Evolutionary conservation across 1,284 basidiomycete genomes (phyloP).

Genomic region (Exobasidium cylindrosporum): DNA sequence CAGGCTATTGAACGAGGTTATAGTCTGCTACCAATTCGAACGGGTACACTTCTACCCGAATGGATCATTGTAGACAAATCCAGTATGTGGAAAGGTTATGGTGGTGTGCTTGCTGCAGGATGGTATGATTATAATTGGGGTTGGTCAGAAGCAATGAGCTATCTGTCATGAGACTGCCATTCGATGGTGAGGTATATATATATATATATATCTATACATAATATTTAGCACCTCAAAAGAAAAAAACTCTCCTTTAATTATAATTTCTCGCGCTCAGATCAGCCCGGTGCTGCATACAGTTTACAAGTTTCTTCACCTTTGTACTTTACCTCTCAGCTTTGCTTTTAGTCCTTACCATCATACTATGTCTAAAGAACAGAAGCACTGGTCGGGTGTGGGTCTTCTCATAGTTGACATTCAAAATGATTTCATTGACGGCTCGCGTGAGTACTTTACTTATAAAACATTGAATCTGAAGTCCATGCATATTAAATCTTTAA

Average conservation of each 20-base stretch:
- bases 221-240: too few relatives aligned
- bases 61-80: not conserved
- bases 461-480: too few relatives aligned
- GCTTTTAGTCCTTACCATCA: not conserved
- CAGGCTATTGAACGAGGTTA: not conserved
- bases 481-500: too few relatives aligned
- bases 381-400: constrained; percentile 2
- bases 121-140: not conserved
- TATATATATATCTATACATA: too few relatives aligned
- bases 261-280: not conserved
- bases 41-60: not conserved
- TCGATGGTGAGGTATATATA: too few relatives aligned
- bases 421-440: constrained; percentile 14
- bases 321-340: not conserved
- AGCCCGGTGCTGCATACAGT: not conserved
- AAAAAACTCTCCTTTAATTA: too few relatives aligned
- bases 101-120: not conserved
- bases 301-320: not conserved
- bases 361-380: not conserved
- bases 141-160: not conserved
- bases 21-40: not conserved
- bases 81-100: not conserved
- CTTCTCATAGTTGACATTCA: constrained; percentile 16
- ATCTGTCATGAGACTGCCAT: not conserved
- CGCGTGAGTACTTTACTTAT: too few relatives aligned